These are phyloP conservation scores for Xanthoceras sorbifolium DNA, from an alignment of 345 rosid genomes.

Conservation along the genomic window DNA sequence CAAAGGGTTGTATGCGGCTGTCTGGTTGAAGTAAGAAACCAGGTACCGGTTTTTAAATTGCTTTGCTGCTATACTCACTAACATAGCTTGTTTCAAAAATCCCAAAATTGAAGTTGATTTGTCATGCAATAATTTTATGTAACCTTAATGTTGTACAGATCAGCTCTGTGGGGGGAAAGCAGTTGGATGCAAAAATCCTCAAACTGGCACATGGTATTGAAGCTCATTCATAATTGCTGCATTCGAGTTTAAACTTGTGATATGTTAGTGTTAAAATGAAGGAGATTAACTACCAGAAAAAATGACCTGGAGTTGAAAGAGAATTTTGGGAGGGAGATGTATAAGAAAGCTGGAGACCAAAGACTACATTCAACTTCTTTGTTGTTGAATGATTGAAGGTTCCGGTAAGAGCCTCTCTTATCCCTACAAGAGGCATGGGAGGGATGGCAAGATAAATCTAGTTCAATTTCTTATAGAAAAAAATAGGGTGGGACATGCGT, in stretches of 20 bases:
- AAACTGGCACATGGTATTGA: neutral
- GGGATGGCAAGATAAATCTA: too few relatives aligned
- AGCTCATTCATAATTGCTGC: neutral
- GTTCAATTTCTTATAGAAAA: too few relatives aligned
- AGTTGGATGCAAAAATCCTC: neutral
- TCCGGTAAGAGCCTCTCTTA: neutral
- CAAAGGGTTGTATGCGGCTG: constrained; percentile 57
- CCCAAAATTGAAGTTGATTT: neutral
- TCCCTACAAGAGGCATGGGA: neutral
- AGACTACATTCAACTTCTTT: neutral
- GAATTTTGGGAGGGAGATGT: neutral
- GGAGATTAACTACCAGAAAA: neutral
- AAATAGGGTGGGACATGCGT: too few relatives aligned
- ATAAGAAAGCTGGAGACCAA: neutral
- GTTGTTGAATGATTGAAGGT: neutral
- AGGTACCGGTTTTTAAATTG: constrained; percentile 1
- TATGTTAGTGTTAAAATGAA: neutral
- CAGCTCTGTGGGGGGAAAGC: neutral
- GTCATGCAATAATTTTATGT: neutral
- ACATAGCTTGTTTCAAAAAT: neutral
- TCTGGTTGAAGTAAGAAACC: constrained; percentile 20
- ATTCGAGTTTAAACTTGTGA: neutral
- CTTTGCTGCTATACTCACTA: neutral
- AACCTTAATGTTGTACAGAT: neutral
- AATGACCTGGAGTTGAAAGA: neutral